A percentile compares a stretch with the other conserved stretches of the same genome.
Evolutionary conservation across 352 stramenopile species (phyloP).

Genomic region (Phytophthora macrochlamydospora): DNA sequence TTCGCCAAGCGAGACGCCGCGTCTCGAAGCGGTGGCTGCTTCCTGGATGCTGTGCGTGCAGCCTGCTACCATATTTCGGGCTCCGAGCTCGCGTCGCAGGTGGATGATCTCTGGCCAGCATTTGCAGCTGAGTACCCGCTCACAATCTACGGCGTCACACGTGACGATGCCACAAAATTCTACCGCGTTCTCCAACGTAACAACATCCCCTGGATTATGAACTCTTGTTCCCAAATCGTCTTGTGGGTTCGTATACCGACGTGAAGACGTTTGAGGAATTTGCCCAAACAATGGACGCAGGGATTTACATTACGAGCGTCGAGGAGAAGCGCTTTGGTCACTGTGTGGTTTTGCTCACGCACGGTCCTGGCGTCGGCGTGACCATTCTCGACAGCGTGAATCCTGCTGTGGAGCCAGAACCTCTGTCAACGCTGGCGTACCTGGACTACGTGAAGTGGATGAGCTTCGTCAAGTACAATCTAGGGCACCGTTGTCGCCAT

Average conservation of each 20-base stretch:
- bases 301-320: conserved; percentile 5
- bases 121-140: not conserved
- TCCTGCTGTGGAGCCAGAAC: not conserved
- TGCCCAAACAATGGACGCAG: not conserved
- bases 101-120: conserved; percentile 8
- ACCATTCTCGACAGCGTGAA: not conserved
- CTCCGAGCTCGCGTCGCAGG: not conserved
- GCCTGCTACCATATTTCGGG: not conserved
- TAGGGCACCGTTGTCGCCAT: not conserved
- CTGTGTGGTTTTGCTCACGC: conserved; percentile 2
- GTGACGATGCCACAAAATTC: conserved; percentile 5
- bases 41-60: conserved; percentile 7
- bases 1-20: not conserved
- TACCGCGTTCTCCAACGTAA: conserved; percentile 6
- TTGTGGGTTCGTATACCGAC: not conserved
- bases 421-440: not conserved
- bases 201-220: conserved; percentile 8
- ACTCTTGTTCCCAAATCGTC: not conserved
- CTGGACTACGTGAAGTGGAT: conserved; percentile 4
- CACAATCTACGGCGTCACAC: not conserved
- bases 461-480: not conserved
- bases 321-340: not conserved
- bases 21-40: conserved; percentile 2
- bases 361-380: not conserved
- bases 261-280: not conserved